These are phyloP conservation scores for Trichophyton mentagrophytes DNA, from an alignment of 2,329 filamentous ascomycete species.

Conservation along the genomic window DNA sequence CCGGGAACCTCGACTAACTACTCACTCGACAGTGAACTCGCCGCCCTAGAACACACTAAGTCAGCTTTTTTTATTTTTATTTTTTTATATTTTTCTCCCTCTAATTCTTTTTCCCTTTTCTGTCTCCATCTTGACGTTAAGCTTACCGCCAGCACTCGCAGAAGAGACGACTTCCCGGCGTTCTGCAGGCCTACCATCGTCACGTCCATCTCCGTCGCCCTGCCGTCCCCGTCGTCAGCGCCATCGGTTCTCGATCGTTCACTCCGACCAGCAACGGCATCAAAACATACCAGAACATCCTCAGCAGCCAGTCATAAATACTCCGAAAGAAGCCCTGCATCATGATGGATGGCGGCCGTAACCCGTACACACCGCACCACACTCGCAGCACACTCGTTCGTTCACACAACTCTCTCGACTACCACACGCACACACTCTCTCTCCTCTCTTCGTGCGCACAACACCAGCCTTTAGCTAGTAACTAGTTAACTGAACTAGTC, in stretches of 20 bases:
- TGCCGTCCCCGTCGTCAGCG: slow-evolving; percentile 26
- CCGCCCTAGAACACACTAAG: slow-evolving; percentile 53
- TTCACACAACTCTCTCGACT: not conserved
- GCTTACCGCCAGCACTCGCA: slow-evolving; percentile 89
- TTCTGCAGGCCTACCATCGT: slow-evolving; percentile 98
- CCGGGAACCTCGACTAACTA: slow-evolving; percentile 17
- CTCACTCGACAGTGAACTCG: slow-evolving; percentile 98
- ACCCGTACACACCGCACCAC: not conserved
- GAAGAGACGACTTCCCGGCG: slow-evolving; percentile 89
- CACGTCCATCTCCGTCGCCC: slow-evolving; percentile 99
- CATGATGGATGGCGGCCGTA: slow-evolving; percentile 23
- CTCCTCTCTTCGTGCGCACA: too few species aligned
- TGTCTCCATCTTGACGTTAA: not conserved
- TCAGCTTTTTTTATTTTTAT: not conserved
- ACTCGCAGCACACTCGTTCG: not conserved
- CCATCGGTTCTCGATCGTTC: not conserved
- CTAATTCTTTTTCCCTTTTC: too few species aligned
- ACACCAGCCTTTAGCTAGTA: too few species aligned
- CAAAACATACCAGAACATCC: slow-evolving; percentile 77
- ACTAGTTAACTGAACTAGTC: not conserved
- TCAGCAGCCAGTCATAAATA: slow-evolving; percentile 96
- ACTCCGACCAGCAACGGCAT: not conserved
- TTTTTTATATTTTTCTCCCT: too few species aligned
- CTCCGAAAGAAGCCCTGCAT: slow-evolving; percentile 90
- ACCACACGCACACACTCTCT: too few species aligned